Evolutionary conservation across 495 filamentous ascomycete species (phyloP), one percentile per base, ranked within the genome.

Genomic region (Xylaria telfairii): DNA sequence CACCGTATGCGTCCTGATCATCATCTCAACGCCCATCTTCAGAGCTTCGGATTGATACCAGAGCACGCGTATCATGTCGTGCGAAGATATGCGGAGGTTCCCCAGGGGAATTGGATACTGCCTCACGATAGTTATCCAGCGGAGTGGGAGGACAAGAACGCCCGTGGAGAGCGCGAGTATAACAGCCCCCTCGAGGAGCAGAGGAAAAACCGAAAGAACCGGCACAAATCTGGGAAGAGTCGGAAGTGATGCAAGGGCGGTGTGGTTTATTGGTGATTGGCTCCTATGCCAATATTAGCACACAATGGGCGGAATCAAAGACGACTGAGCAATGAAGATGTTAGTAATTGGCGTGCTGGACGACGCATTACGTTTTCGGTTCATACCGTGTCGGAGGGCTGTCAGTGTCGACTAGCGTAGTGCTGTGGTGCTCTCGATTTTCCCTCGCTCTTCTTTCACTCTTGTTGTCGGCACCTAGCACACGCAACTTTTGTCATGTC

Each of bases 1-100:
- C 8, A 70, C 4, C 9, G 78, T 28, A 78, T 78, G 67, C 80
- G 82, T 3, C 83, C 83, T 0, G 86, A 87, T 60, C 82, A 81
- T 59, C 65, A 68, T 17, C 63, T 85, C 46, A 24, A 78, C 24
- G 28, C 74, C 1, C 82, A 85, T 74, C 56, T 85, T 66, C 32
- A 54, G 21, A 15, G 59, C 0, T 12, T 74, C 9, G 21, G 57
- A 0, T 4, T 78, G 51, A 69, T 85, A 34, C 10, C 69, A 4
- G 65, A 75, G 0, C 24, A 56, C 1, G 42, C 6, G 26, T 81
- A 73, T 54, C 15, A 56, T 3, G 0, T 17, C 3, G 68, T 64
- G 12, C 75, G 57, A 66, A 41, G 15, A 54, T 81, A 70, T 30
- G 46, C 65, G 39, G 81, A 83, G 57, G 32, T 71, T 9, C 68